A percentile compares a stretch with the other conserved stretches of the same genome.
Evolutionary conservation across 345 rosid species (phyloP).

Genomic region (Limnanthes douglasii): DNA sequence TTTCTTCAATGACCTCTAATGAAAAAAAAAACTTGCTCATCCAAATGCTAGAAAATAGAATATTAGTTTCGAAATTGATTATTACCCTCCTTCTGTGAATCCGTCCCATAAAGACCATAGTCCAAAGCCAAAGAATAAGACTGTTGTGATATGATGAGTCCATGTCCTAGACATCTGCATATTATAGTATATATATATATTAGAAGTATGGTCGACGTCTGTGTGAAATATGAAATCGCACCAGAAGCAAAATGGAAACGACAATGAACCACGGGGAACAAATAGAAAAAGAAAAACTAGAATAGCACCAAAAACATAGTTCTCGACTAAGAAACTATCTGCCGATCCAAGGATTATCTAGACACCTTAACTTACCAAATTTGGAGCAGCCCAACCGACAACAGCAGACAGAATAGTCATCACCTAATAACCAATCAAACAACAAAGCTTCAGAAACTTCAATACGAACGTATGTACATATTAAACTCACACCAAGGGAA

Average conservation of each 20-base stretch:
- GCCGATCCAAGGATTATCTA: conserved; percentile 3
- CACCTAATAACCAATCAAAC: conserved; percentile 27
- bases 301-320: not conserved
- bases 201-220: no score
- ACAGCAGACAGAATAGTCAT: conserved; percentile 82
- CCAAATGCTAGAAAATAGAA: conserved; percentile 1
- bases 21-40: not conserved
- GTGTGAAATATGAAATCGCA: no score
- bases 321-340: not conserved
- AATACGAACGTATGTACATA: no score
- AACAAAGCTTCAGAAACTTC: not conserved
- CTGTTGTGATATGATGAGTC: conserved; percentile 79
- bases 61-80: not conserved
- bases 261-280: no score
- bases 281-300: no score
- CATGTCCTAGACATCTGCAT: conserved; percentile 79
- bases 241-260: no score
- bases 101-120: conserved; percentile 88
- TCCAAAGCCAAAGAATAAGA: conserved; percentile 73
- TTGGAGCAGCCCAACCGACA: conserved; percentile 93
- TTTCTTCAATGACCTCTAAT: not conserved
- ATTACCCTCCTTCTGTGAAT: conserved; percentile 56
- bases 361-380: conserved; percentile 45
- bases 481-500: not conserved
- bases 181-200: no score